Base-by-base conservation (phyloP, 2,329 filamentous ascomycete genomes). In the Aureobasidium uvarum region DNA sequence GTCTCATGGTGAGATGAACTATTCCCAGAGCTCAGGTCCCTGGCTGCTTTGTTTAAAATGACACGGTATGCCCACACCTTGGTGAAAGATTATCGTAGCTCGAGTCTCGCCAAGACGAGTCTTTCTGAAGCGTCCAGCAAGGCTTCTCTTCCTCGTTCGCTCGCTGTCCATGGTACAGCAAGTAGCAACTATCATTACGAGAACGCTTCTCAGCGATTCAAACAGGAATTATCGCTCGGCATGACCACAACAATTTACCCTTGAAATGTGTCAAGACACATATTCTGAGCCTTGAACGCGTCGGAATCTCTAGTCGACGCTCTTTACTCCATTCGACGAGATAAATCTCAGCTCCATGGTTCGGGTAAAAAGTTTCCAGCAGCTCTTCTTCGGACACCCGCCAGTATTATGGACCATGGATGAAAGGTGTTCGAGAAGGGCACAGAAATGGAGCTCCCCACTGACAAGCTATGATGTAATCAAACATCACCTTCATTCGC, bases 391-490 rank as follows among this genome's bases (percentile, higher is more conserved):
- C 25, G 25, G 4, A 25, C 25, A 25, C 2, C 25, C 4, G 25
- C 25, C 25, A 25, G 25, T 25, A 25, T 25, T 25, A 25, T 18
- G 38, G 16, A 41, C 11, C 14, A 41, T 3, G 38, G 16, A 5
- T 18, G 38, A 5, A 5, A 7, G 5, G 38, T 18, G 14, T 18
- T 41, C 14, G 5, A 5, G 18, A 41, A 41, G 38, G 4, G 38
- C 16, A 14, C 38, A 18, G 8, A 23, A 23, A 46, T 23, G 43
- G 1, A 46, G n/a, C 43, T 25, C 20, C 43, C 16, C n/a, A 13
- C 48, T n/a, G 50, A 52, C 50, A 20, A 36, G n/a, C 31, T 52
- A 52, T 52, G 50, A 52, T 52, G 50, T 52, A 52, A 52, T 18
- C 50, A 52, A 52, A 3, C 20, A 46, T 25, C 43, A 36, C 13